Evolutionary conservation across 768 basidiomycete genomes (phyloP).

Genomic region (Sarcodon sp.): DNA sequence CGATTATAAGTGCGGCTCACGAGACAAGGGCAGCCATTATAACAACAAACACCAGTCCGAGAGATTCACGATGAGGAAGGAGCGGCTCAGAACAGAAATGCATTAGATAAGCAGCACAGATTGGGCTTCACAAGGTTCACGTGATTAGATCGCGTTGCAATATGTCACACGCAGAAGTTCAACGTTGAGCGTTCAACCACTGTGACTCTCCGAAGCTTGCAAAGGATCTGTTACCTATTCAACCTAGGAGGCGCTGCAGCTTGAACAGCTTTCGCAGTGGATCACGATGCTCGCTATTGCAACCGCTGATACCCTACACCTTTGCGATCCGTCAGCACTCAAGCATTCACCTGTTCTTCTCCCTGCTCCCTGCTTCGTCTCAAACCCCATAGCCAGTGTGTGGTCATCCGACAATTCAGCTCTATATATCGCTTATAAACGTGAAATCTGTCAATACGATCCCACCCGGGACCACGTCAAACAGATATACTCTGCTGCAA

Average conservation of each 20-base stretch:
- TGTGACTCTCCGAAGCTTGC: too few species aligned
- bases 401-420: conserved; percentile 48
- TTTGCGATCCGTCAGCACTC: conserved; percentile 33
- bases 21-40: conserved; percentile 61
- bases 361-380: conserved; percentile 15
- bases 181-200: too few species aligned
- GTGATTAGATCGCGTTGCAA: too few species aligned
- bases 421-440: conserved; percentile 39
- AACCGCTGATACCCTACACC: conserved; percentile 32
- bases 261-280: background rate
- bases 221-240: too few species aligned
- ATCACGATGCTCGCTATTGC: conserved; percentile 39
- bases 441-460: conserved; percentile 41
- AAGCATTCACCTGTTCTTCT: conserved; percentile 30
- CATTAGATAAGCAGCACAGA: too few species aligned
- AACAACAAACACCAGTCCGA: conserved; percentile 1
- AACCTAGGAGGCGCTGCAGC: too few species aligned
- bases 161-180: too few species aligned
- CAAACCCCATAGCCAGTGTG: conserved; percentile 22
- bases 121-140: too few species aligned
- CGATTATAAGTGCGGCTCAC: conserved; percentile 29
- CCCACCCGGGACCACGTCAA: conserved; percentile 29
- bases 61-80: too few species aligned
- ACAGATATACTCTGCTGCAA: conserved; percentile 24
- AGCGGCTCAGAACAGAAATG: too few species aligned